Evolutionary conservation across 805 yeast genomes (phyloP).

Genomic region (Candida palmyrensis): DNA sequence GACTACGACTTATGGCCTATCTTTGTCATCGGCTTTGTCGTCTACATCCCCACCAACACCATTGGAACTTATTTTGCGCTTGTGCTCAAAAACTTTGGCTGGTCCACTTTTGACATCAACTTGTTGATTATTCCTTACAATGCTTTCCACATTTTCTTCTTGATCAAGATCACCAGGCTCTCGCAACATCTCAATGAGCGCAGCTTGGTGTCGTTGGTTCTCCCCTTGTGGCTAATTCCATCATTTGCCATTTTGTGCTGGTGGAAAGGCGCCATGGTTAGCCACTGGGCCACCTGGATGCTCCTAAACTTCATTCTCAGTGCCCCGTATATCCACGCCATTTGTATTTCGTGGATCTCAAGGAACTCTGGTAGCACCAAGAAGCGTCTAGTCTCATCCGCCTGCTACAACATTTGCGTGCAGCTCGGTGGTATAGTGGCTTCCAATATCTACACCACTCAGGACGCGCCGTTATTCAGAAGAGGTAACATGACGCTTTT

Average conservation of each 20-base stretch:
- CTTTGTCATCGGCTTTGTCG: constrained; percentile 38
- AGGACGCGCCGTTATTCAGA: constrained; percentile 22
- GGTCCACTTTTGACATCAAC: constrained; percentile 42
- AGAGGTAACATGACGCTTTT: constrained; percentile 22
- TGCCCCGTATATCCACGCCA: constrained; percentile 19
- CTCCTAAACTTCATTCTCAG: constrained; percentile 23
- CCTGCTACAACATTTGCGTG: constrained; percentile 21
- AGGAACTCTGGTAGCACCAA: constrained; percentile 20
- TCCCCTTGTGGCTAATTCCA: constrained; percentile 28
- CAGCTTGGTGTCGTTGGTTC: constrained; percentile 18
- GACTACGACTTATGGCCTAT: constrained; percentile 58
- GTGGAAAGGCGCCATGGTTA: constrained; percentile 37
- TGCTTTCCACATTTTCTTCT: constrained; percentile 16
- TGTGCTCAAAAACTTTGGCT: constrained; percentile 28
- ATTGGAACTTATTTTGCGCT: constrained; percentile 40
- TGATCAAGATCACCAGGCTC: constrained; percentile 15
- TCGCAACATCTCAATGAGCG: constrained; percentile 19
- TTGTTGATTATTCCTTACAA: constrained; percentile 47
- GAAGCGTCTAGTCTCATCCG: constrained; percentile 23
- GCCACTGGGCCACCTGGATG: constrained; percentile 40
- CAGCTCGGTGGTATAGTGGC: constrained; percentile 22
- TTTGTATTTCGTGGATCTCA: constrained; percentile 24
- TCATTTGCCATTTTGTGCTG: constrained; percentile 27
- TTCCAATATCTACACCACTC: constrained; percentile 20
- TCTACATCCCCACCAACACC: constrained; percentile 16